phyloP scores from a whole-genome alignment of 805 yeast species.

The Saitoella complicata region DNA sequence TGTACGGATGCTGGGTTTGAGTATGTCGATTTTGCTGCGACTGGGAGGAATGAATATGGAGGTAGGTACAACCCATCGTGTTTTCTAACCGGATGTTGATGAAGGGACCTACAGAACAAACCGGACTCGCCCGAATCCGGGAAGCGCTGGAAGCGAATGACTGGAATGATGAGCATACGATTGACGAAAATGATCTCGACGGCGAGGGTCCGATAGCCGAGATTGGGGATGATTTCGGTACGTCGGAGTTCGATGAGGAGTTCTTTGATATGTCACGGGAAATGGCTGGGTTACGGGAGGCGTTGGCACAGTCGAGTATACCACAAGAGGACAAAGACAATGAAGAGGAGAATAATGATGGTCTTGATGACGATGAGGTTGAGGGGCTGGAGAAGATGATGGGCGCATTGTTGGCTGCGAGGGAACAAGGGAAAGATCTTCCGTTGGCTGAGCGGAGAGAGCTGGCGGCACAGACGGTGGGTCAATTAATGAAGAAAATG shows the following conservation, averaged over 20 bases:
- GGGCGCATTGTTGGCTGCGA: slow-evolving; percentile 9
- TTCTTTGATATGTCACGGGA: too few species aligned
- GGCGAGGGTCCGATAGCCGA: too few species aligned
- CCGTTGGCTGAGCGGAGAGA: slow-evolving; percentile 18
- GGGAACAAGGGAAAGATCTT: slow-evolving; percentile 10
- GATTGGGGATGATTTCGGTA: too few species aligned
- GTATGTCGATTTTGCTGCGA: slow-evolving; percentile 11
- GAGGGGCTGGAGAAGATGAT: slow-evolving; percentile 14
- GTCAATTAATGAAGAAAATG: slow-evolving; percentile 15
- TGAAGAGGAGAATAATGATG: slow-evolving; percentile 6
- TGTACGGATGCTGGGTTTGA: slow-evolving; percentile 16
- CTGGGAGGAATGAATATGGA: slow-evolving; percentile 12
- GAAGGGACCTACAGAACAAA: slow-evolving; percentile 2
- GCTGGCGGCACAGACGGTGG: slow-evolving; percentile 21
- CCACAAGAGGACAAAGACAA: slow-evolving; percentile 5
- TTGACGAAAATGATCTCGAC: too few species aligned
- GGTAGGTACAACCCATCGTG: neutral
- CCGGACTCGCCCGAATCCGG: slow-evolving; percentile 16
- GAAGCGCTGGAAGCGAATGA: slow-evolving; percentile 17
- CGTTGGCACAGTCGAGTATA: too few species aligned
- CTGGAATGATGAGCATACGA: slow-evolving; percentile 2
- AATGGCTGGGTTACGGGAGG: too few species aligned
- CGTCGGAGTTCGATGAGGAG: too few species aligned
- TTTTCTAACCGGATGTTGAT: neutral
- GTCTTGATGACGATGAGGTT: slow-evolving; percentile 8